phyloP scores from a whole-genome alignment of 805 yeast species.

The Starmera caribaea region DNA sequence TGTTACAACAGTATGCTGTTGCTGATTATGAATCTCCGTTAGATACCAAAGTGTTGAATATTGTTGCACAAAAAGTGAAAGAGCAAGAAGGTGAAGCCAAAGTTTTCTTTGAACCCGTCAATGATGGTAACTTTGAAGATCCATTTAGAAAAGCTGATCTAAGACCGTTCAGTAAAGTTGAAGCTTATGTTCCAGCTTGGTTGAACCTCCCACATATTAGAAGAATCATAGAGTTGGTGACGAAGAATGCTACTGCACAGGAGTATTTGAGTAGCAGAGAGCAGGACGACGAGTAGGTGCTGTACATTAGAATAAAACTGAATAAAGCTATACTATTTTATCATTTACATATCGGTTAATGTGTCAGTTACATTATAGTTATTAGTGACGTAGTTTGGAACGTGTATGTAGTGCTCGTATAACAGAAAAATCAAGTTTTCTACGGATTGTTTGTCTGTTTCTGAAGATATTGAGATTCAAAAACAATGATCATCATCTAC shows the following conservation, averaged over 20 bases:
- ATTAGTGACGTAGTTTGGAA: no score
- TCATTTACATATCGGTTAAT: no score
- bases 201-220: conserved; percentile 81
- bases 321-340: no score
- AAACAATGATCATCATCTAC: no score
- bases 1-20: conserved; percentile 78
- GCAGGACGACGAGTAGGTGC: not conserved
- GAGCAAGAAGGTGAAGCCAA: conserved; percentile 41
- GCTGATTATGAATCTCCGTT: conserved; percentile 95
- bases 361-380: no score
- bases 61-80: conserved; percentile 74
- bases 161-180: conserved; percentile 71
- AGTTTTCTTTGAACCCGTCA: conserved; percentile 62
- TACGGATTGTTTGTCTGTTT: no score
- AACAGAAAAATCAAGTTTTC: no score
- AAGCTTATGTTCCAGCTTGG: conserved; percentile 94
- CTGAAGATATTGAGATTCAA: no score
- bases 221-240: conserved; percentile 80
- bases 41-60: conserved; percentile 67
- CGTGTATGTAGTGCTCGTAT: no score
- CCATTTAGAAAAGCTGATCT: conserved; percentile 70
- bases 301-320: no score
- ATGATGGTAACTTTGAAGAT: conserved; percentile 72
- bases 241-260: conserved; percentile 70
- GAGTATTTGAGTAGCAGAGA: conserved; percentile 27